Base-by-base conservation (phyloP, 176 grass and related monocot species). In the Alopecurus myosuroides region DNA sequence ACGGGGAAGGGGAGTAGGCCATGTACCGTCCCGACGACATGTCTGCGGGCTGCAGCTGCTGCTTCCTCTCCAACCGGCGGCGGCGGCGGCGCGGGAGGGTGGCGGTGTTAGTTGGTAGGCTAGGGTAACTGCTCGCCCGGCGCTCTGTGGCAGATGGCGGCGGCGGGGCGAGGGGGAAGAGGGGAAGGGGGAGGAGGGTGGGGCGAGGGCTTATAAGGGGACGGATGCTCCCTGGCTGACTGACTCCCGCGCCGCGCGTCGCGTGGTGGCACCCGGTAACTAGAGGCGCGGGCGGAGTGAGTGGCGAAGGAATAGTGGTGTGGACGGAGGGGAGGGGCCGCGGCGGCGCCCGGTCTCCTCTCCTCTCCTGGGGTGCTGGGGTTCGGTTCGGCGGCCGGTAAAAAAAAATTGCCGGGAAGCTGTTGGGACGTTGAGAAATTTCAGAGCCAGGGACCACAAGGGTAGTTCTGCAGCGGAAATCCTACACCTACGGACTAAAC, bases 1-100 rank as follows among this genome's bases (percentile, higher is more conserved):
- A 98, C 6, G 93, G 96, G 42, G 96, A 98, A 51, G 96, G 96
- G 19, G 96, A 98, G 89, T 95, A 98, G 41, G 96, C 91, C 93
- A 98, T 98, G 89, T 95, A 98, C 49, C 93, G 84, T 14, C 96
- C 93, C 39, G 96, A 94, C 86, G 91, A 62, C 96, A 98, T 98
- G 7, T 19, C 84, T 90, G 12, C 52, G 19, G 37, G 40, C 57
- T 18, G 42, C 30, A 13, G 52, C 63, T 65, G 14, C 79, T 49
- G 56, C 82, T 60, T 30, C 71, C 79, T 44, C 83, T 29, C 70
- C 60, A 15, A 60, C 34, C 87, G 56, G 44, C 37, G 37, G 78
- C 9, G 67, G 23, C 46, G 56, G 77, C 9, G 41, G 39, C 8
- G 17, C 13, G 14, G 39, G 26, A 18, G 42, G 70, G 42, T 18